A percentile compares a stretch with the other conserved stretches of the same genome.
Evolutionary conservation across 2,329 filamentous ascomycete genomes (phyloP).

Genomic region (Hypoxylon sp.): DNA sequence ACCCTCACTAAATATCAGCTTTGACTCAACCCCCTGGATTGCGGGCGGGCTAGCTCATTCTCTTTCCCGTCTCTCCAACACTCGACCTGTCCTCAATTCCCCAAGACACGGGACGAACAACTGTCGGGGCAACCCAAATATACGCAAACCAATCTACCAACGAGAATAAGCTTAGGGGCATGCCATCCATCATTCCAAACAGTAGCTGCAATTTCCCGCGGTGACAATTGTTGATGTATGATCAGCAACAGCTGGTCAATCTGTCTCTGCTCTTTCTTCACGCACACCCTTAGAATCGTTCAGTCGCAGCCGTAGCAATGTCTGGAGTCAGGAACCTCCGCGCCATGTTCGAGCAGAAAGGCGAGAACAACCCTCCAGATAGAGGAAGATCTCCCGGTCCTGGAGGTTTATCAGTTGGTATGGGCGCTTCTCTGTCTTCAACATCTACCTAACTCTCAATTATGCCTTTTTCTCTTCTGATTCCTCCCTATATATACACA

Average conservation of each 20-base stretch:
- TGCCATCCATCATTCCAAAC: slow-evolving; percentile 46
- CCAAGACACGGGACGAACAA: slow-evolving; percentile 13
- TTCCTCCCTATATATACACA: slow-evolving; percentile 22
- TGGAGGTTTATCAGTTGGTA: slow-evolving; percentile 60
- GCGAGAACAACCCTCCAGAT: slow-evolving; percentile 73
- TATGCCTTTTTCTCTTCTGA: background rate
- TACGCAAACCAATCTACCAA: slow-evolving; percentile 10
- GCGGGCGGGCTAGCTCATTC: slow-evolving; percentile 3
- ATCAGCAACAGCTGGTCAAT: slow-evolving; percentile 43
- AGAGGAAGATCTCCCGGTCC: slow-evolving; percentile 77
- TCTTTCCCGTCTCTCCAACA: slow-evolving; percentile 12
- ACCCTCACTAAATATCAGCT: slow-evolving; percentile 7
- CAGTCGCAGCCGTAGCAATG: slow-evolving; percentile 62
- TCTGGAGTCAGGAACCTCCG: slow-evolving; percentile 81
- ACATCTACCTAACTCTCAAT: slow-evolving; percentile 7
- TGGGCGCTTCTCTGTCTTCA: slow-evolving; percentile 50
- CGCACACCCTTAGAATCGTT: slow-evolving; percentile 24
- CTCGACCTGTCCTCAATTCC: slow-evolving; percentile 25
- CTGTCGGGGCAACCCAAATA: slow-evolving; percentile 1
- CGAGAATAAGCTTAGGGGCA: slow-evolving; percentile 37
- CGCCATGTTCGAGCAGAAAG: slow-evolving; percentile 85
- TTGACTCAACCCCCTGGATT: slow-evolving; percentile 17
- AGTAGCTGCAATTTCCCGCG: slow-evolving; percentile 47
- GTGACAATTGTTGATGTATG: slow-evolving; percentile 48
- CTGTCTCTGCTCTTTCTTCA: slow-evolving; percentile 46